These are phyloP conservation scores for Tulasnella sp. DNA, from an alignment of 768 basidiomycete genomes.

Conservation along the genomic window DNA sequence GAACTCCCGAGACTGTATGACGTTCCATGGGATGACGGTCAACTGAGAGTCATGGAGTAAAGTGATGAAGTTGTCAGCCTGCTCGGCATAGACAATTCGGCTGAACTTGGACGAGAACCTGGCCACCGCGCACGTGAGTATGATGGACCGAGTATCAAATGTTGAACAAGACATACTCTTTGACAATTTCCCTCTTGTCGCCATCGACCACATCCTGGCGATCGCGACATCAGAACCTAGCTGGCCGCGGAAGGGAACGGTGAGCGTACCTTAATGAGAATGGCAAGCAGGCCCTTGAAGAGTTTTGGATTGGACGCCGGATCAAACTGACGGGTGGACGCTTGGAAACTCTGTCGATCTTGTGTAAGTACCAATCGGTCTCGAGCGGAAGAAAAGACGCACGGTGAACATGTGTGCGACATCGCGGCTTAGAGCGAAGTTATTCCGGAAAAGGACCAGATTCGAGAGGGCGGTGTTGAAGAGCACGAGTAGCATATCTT, in stretches of 20 bases:
- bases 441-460: constrained; percentile 50
- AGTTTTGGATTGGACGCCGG: constrained; percentile 45
- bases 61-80: constrained; percentile 50
- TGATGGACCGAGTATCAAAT: not conserved
- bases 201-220: constrained; percentile 49
- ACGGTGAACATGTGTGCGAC: constrained; percentile 43
- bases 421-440: constrained; percentile 48
- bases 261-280: constrained; percentile 45
- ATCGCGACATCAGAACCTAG: not conserved
- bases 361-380: constrained; percentile 24
- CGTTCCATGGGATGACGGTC: constrained; percentile 53
- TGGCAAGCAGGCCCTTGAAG: constrained; percentile 45
- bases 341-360: constrained; percentile 19
- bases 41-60: constrained; percentile 44
- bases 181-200: constrained; percentile 44
- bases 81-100: constrained; percentile 48
- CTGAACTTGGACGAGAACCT: constrained; percentile 48
- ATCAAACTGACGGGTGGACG: constrained; percentile 34
- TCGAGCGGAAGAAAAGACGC: constrained; percentile 30
- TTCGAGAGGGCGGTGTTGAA: constrained; percentile 58
- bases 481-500: constrained; percentile 48
- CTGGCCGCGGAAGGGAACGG: not conserved
- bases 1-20: constrained; percentile 50
- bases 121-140: too few species aligned
- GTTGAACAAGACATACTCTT: constrained; percentile 34